Conservation (phyloP, 2,329 filamentous ascomycete species). For the Tolypocladium inflatum region DNA sequence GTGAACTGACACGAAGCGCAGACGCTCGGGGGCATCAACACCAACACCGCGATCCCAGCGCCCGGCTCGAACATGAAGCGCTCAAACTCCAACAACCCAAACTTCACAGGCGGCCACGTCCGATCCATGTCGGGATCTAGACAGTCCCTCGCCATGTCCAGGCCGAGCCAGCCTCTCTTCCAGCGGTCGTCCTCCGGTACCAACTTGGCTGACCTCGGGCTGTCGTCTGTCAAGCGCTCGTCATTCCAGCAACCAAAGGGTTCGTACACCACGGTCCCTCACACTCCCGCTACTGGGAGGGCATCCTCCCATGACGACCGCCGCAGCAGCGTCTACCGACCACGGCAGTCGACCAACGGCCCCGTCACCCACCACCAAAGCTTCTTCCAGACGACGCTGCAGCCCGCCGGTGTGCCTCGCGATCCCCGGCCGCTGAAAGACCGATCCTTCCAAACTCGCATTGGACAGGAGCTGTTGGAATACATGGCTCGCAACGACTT, state of each 20-base stretch:
- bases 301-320: constrained; percentile 46
- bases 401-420: constrained; percentile 69
- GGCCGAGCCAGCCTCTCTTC: constrained; percentile 81
- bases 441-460: constrained; percentile 65
- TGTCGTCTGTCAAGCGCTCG: constrained; percentile 76
- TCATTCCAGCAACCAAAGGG: constrained; percentile 71
- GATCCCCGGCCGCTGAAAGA: constrained; percentile 85
- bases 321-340: constrained; percentile 74
- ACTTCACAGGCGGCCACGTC: constrained; percentile 58
- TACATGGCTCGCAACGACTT: constrained; percentile 92
- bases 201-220: constrained; percentile 69
- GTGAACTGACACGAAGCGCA: constrained; percentile 27
- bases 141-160: constrained; percentile 74
- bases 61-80: constrained; percentile 92
- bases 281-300: constrained; percentile 45
- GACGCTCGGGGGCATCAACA: constrained; percentile 79
- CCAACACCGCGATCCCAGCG: constrained; percentile 79
- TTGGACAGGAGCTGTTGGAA: constrained; percentile 83
- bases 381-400: constrained; percentile 85
- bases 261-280: constrained; percentile 8
- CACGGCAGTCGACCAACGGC: constrained; percentile 57
- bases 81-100: constrained; percentile 66
- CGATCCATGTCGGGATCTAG: constrained; percentile 76
- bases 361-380: constrained; percentile 67
- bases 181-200: constrained; percentile 74